phyloP scores from a whole-genome alignment of 2,329 filamentous ascomycete genomes.

The Lachnellula arida region DNA sequence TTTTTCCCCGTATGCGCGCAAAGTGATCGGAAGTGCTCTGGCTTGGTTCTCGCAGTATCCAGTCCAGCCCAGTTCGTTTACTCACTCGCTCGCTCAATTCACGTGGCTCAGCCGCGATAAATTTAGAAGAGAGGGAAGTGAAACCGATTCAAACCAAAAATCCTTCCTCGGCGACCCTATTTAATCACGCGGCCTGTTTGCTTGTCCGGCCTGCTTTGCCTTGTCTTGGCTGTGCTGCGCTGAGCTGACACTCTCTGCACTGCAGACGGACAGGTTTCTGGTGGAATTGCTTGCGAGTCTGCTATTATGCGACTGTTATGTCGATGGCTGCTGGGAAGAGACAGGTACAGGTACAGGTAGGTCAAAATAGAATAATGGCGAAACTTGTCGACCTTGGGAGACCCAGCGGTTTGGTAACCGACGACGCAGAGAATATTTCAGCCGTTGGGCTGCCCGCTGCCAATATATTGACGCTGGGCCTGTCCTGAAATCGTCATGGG shows the following conservation, averaged over 20 bases:
- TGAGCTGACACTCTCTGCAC: not conserved
- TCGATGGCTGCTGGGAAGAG: not conserved
- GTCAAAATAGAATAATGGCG: not conserved
- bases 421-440: constrained; percentile 22
- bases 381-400: constrained; percentile 8
- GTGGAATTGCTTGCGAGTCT: not conserved
- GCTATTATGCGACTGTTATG: not conserved
- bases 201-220: not conserved
- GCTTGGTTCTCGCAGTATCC: not conserved
- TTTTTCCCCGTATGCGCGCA: not conserved
- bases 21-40: not conserved
- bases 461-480: constrained; percentile 30
- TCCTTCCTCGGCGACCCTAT: constrained; percentile 4
- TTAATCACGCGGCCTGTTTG: constrained; percentile 1
- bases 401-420: constrained; percentile 29
- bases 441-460: constrained; percentile 26
- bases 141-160: constrained; percentile 8
- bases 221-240: not conserved
- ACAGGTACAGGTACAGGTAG: constrained; percentile 1
- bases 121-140: constrained; percentile 16
- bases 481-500: constrained; percentile 27
- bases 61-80: not conserved
- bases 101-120: constrained; percentile 26
- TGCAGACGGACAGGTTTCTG: not conserved
- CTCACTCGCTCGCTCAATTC: constrained; percentile 10